Evolutionary conservation across 1,284 basidiomycete species (phyloP).

Genomic region (Fereydounia khargensis): DNA sequence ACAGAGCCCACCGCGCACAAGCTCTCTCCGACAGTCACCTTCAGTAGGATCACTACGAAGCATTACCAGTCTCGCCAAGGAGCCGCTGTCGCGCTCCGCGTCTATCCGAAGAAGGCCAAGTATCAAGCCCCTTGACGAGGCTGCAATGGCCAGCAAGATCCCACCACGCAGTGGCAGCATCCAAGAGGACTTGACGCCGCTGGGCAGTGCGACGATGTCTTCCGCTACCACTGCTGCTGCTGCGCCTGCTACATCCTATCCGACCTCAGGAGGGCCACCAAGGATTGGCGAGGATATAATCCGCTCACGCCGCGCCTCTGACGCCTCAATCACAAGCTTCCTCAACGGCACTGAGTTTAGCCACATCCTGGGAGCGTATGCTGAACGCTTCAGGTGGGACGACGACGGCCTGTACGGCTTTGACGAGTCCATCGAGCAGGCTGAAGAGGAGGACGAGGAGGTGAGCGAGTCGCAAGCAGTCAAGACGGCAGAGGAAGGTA

Average conservation of each 20-base stretch:
- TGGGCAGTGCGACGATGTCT: too few species aligned
- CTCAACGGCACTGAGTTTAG: slow-evolving; percentile 24
- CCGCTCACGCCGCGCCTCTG: slow-evolving; percentile 13
- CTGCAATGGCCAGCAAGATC: too few species aligned
- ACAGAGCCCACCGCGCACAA: slow-evolving; percentile 16
- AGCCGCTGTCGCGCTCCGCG: background rate
- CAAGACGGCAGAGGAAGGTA: slow-evolving; percentile 32
- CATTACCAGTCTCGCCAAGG: background rate
- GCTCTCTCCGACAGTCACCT: slow-evolving; percentile 16
- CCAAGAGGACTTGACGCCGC: too few species aligned
- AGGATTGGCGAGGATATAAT: too few species aligned
- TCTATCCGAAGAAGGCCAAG: background rate
- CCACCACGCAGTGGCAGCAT: too few species aligned
- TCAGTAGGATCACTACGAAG: slow-evolving; percentile 5
- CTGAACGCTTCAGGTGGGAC: slow-evolving; percentile 22
- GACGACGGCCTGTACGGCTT: slow-evolving; percentile 33
- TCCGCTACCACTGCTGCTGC: too few species aligned
- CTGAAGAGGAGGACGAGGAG: slow-evolving; percentile 1
- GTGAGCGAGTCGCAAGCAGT: slow-evolving; percentile 26
- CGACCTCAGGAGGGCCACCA: too few species aligned
- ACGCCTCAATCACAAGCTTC: slow-evolving; percentile 28
- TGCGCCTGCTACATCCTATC: too few species aligned
- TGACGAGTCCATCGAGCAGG: slow-evolving; percentile 21
- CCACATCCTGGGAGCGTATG: slow-evolving; percentile 24
- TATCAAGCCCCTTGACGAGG: too few species aligned